Evolutionary conservation across 2,329 filamentous ascomycete species (phyloP).

Genomic region (Raffaelea deltoideospora): DNA sequence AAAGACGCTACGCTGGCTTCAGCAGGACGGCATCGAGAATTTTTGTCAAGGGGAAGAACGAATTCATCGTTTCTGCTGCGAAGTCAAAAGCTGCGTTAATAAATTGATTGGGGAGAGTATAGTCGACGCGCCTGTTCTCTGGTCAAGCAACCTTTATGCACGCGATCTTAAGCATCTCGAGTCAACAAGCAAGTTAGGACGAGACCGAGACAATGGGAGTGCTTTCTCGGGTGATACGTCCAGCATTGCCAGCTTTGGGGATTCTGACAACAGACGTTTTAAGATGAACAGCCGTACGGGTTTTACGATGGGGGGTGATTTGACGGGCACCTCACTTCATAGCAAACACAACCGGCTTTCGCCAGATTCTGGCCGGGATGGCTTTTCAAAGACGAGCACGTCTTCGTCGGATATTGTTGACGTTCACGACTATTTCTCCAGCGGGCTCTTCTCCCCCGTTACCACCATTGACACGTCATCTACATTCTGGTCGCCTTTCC

Average conservation of each 20-base stretch:
- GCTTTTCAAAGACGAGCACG: conserved; percentile 38
- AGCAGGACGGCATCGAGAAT: conserved; percentile 70
- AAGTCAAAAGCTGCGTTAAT: conserved; percentile 73
- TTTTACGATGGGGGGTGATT: conserved; percentile 35
- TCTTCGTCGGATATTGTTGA: conserved; percentile 52
- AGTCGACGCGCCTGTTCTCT: conserved; percentile 71
- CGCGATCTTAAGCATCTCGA: conserved; percentile 55
- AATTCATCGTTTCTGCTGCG: conserved; percentile 84
- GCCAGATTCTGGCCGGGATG: conserved; percentile 51
- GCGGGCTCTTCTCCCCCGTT: conserved; percentile 50
- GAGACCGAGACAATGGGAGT: conserved; percentile 30
- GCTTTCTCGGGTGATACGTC: conserved; percentile 30
- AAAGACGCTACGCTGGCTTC: conserved; percentile 69
- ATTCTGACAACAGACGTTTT: conserved; percentile 32
- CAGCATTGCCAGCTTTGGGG: conserved; percentile 32
- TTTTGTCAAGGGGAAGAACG: conserved; percentile 91
- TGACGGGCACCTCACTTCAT: conserved; percentile 41
- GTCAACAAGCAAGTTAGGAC: conserved; percentile 18
- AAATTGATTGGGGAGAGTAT: conserved; percentile 76
- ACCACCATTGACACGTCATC: conserved; percentile 59
- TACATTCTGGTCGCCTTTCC: conserved; percentile 84
- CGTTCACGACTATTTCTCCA: conserved; percentile 51
- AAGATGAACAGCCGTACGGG: conserved; percentile 28
- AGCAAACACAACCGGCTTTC: conserved; percentile 52
- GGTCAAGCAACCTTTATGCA: conserved; percentile 80